Evolutionary conservation across 2,329 filamentous ascomycete species (phyloP).

Genomic region (Tolypocladium tundrense): DNA sequence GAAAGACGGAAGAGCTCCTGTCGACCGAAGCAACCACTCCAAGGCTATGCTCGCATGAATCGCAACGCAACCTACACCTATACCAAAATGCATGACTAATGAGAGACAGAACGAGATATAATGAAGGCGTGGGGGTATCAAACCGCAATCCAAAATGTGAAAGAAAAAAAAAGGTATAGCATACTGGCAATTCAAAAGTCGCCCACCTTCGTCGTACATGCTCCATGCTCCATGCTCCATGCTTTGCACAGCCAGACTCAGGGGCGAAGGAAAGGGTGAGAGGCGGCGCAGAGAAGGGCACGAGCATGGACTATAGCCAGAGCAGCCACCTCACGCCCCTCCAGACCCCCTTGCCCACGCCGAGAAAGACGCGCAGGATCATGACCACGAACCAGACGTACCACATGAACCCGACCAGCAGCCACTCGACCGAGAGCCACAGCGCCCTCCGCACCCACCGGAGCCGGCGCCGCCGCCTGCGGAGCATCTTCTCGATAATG

Average conservation of each 20-base stretch:
- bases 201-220: neutral
- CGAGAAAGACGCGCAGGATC: conserved; percentile 55
- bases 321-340: conserved; percentile 67
- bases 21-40: neutral
- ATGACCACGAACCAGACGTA: conserved; percentile 87
- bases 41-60: neutral
- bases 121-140: neutral
- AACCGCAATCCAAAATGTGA: neutral
- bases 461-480: conserved; percentile 56
- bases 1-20: neutral
- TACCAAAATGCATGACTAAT: too few species aligned
- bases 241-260: too few species aligned
- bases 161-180: neutral
- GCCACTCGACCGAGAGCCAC: conserved; percentile 81
- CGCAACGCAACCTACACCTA: neutral
- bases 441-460: conserved; percentile 66
- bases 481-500: conserved; percentile 64
- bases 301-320: conserved; percentile 47
- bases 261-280: neutral
- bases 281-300: neutral
- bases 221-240: too few species aligned
- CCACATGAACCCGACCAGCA: conserved; percentile 84
- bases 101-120: neutral
- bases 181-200: neutral
- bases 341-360: conserved; percentile 49